phyloP scores from a whole-genome alignment of 805 yeast species.

The Phaffomyces opuntiae region DNA sequence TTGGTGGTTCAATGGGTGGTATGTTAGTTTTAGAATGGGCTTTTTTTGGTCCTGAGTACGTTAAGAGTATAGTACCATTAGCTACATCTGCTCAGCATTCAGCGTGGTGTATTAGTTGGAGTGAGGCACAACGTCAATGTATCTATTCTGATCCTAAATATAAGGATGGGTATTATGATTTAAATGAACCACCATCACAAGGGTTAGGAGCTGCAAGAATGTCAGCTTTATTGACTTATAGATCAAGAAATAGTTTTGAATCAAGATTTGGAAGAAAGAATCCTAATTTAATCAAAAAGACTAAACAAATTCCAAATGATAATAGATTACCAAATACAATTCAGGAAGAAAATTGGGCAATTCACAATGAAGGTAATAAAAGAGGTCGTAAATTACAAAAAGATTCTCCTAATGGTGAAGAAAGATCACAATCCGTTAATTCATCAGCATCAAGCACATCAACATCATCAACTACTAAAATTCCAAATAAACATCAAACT shows the following conservation, averaged over 20 bases:
- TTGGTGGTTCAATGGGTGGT: constrained; percentile 99
- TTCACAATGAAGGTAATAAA: constrained; percentile 80
- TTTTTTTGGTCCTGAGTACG: constrained; percentile 60
- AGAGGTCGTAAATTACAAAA: constrained; percentile 21
- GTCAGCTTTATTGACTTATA: constrained; percentile 90
- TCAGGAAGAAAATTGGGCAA: constrained; percentile 70
- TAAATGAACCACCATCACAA: constrained; percentile 70
- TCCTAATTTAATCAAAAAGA: constrained; percentile 35
- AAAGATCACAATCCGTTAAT: constrained; percentile 1
- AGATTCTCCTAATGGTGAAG: not conserved
- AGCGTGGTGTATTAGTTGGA: constrained; percentile 99
- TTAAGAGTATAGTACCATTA: constrained; percentile 65
- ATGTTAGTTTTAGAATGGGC: constrained; percentile 91
- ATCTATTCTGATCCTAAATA: constrained; percentile 94
- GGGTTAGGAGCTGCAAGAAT: constrained; percentile 96
- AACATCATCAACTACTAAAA: constrained; percentile 19
- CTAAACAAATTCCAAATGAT: constrained; percentile 2
- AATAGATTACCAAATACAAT: constrained; percentile 37
- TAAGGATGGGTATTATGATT: constrained; percentile 78
- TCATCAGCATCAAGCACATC: constrained; percentile 27
- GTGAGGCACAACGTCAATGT: constrained; percentile 95
- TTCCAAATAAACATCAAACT: constrained; percentile 31
- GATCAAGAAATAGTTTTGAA: constrained; percentile 90
- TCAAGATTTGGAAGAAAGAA: constrained; percentile 80
- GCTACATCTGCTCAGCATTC: constrained; percentile 94